phyloP scores from a whole-genome alignment of 2,329 filamentous ascomycete genomes.

The Dactylellina leptospora region DNA sequence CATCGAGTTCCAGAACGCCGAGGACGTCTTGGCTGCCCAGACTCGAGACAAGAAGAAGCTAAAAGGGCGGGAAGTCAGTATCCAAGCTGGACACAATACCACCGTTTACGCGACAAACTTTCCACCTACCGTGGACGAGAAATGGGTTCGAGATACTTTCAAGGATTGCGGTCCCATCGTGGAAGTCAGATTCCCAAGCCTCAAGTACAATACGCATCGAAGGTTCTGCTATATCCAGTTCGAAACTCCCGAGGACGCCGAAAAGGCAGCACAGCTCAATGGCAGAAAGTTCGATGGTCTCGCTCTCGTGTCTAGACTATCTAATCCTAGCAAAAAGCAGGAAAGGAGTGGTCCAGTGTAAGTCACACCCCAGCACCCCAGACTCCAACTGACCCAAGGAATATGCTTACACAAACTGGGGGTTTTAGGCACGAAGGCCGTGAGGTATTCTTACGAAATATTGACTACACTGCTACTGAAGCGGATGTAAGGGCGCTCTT shows the following conservation, averaged over 20 bases:
- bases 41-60: conserved; percentile 83
- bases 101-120: conserved; percentile 94
- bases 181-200: conserved; percentile 85
- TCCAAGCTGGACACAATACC: conserved; percentile 77
- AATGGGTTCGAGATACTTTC: conserved; percentile 74
- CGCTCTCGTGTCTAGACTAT: conserved; percentile 80
- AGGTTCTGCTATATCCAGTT: conserved; percentile 98
- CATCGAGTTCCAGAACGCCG: conserved; percentile 82
- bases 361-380: no score
- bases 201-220: conserved; percentile 86
- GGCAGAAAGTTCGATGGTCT: conserved; percentile 73
- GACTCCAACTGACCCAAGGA: no score
- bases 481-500: conserved; percentile 76
- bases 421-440: conserved; percentile 73
- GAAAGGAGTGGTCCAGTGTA: conserved; percentile 77
- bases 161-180: conserved; percentile 80
- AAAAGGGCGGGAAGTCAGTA: conserved; percentile 75
- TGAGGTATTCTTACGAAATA: conserved; percentile 79
- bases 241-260: conserved; percentile 72
- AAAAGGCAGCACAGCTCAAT: conserved; percentile 76
- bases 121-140: conserved; percentile 77
- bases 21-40: conserved; percentile 82
- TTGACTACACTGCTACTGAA: conserved; percentile 71
- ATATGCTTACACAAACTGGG: conserved; percentile 8
- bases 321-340: conserved; percentile 81